Base-by-base conservation (phyloP, 23 red algal genomes). In the Chondrus crispus region DNA sequence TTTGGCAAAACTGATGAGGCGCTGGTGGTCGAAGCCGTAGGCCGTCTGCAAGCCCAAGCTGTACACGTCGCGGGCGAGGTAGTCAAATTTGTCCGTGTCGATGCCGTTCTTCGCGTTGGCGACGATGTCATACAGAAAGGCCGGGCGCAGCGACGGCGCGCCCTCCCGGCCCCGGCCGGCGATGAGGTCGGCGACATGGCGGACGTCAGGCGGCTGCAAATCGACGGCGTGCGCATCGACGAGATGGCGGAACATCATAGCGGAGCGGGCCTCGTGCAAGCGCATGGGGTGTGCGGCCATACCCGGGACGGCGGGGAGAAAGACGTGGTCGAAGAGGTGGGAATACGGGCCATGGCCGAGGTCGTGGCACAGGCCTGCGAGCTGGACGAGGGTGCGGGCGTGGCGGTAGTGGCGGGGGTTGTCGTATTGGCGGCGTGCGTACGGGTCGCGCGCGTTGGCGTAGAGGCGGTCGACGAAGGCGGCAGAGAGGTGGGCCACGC, bases 21-120 rank as follows among this genome's bases (percentile, higher is more conserved):
- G 90, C 16, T 85, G 81, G 75, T 87, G 84, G 80, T 99, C 97
- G 92, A 99, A 96, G 43, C 97, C 97, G 45, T 83, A 93, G 20
- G 84, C 83, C 14, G 71, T 73, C 47, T 81, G 87, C 30, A 99
- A 46, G 11, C 64, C 77, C 20, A 94, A 42, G 62, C 88, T 83
- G 26, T 88, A 85, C 30, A 74, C 84, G 53, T 96, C 95, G 62
- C 97, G 85, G 16, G 93, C 77, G 14, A 99, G 58, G 85, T 99
- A 99, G 85, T 99, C 97, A 26, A 99, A 96, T 58, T 96, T 96
- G 70, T 99, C 97, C 4, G 93, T 93, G 64, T 99, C 97, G 26
- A 96, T 85, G 69, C 94, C 93, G 6, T 54, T 85, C 42, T 73
- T 78, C 14, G 92, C 51, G 29, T 99, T 99, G 22, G 94, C 92